Evolutionary conservation across 1,139 yeast genomes (phyloP).

Genomic region (Blastobotrys ciferrii): DNA sequence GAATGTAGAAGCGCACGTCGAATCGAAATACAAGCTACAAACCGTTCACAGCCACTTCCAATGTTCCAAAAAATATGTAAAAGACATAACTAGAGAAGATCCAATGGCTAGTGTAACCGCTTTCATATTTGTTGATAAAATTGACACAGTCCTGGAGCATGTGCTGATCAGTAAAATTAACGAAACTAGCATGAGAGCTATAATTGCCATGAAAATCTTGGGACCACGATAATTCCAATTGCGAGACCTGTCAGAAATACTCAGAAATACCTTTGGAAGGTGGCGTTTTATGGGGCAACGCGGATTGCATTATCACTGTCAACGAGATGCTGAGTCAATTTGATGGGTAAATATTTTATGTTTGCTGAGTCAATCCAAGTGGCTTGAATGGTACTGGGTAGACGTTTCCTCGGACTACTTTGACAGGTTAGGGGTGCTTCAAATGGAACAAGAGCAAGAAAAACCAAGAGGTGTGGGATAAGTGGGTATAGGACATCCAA

Average conservation of each 20-base stretch:
- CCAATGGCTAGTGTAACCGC: slow-evolving; percentile 33
- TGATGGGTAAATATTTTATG: slow-evolving; percentile 41
- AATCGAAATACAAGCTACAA: slow-evolving; percentile 60
- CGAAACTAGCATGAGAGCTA: slow-evolving; percentile 52
- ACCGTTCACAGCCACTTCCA: slow-evolving; percentile 57
- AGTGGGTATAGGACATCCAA: slow-evolving; percentile 58
- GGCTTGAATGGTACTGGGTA: slow-evolving; percentile 60
- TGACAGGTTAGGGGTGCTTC: slow-evolving; percentile 11
- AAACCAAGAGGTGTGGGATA: slow-evolving; percentile 51
- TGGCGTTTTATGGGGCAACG: slow-evolving; percentile 41
- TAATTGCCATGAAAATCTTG: slow-evolving; percentile 43
- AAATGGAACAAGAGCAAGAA: slow-evolving; percentile 47
- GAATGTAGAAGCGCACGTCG: slow-evolving; percentile 76
- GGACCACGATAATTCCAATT: slow-evolving; percentile 44
- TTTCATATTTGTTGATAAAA: slow-evolving; percentile 42
- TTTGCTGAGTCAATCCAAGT: slow-evolving; percentile 73
- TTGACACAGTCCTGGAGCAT: slow-evolving; percentile 55
- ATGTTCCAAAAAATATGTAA: slow-evolving; percentile 66
- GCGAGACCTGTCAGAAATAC: slow-evolving; percentile 31
- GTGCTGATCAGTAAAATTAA: slow-evolving; percentile 56
- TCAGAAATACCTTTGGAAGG: slow-evolving; percentile 40
- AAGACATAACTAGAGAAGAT: slow-evolving; percentile 54
- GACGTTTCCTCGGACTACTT: slow-evolving; percentile 21
- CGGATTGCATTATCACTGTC: slow-evolving; percentile 45
- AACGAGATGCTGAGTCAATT: slow-evolving; percentile 27